Evolutionary conservation across 2,329 filamentous ascomycete genomes (phyloP).

Genomic region (Daldinia eschscholtzii): DNA sequence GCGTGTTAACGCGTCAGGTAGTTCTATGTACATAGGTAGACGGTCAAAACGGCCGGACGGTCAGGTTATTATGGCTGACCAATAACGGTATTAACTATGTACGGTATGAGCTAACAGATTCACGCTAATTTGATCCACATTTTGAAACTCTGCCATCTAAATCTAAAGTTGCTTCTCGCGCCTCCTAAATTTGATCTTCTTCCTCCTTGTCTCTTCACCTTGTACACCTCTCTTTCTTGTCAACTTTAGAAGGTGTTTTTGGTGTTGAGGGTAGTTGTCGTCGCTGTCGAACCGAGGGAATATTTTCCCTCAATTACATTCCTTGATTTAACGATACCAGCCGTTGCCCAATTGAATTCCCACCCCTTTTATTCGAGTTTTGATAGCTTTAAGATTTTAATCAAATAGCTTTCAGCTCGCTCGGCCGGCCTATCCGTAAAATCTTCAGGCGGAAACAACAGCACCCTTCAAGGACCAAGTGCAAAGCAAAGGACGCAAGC

Average conservation of each 20-base stretch:
- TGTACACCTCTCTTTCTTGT: slow-evolving; percentile 34
- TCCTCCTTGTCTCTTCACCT: slow-evolving; percentile 31
- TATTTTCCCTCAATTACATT: slow-evolving; percentile 25
- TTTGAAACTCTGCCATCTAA: slow-evolving; percentile 30
- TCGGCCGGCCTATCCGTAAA: slow-evolving; percentile 31
- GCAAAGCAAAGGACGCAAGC: slow-evolving; percentile 10
- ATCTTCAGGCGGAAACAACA: slow-evolving; percentile 15
- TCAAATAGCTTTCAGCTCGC: slow-evolving; percentile 23
- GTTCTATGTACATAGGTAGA: neutral
- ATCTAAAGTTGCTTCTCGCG: slow-evolving; percentile 26
- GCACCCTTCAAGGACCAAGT: slow-evolving; percentile 9
- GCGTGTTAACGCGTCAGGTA: neutral
- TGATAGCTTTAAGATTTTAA: slow-evolving; percentile 10
- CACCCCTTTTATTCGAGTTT: slow-evolving; percentile 10
- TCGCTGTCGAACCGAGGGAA: slow-evolving; percentile 30
- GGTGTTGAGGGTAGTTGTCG: slow-evolving; percentile 36
- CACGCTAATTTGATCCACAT: slow-evolving; percentile 33
- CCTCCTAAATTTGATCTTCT: slow-evolving; percentile 38
- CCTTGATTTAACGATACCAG: slow-evolving; percentile 32
- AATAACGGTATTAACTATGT: slow-evolving; percentile 17
- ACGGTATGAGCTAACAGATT: slow-evolving; percentile 2
- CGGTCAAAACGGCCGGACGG: no score
- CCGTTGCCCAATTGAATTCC: slow-evolving; percentile 30
- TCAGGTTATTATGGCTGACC: neutral
- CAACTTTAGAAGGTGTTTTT: slow-evolving; percentile 32